Evolutionary conservation across 2,329 filamentous ascomycete species (phyloP), one percentile per base, ranked within the genome.

Genomic region (Periconia sp.): DNA sequence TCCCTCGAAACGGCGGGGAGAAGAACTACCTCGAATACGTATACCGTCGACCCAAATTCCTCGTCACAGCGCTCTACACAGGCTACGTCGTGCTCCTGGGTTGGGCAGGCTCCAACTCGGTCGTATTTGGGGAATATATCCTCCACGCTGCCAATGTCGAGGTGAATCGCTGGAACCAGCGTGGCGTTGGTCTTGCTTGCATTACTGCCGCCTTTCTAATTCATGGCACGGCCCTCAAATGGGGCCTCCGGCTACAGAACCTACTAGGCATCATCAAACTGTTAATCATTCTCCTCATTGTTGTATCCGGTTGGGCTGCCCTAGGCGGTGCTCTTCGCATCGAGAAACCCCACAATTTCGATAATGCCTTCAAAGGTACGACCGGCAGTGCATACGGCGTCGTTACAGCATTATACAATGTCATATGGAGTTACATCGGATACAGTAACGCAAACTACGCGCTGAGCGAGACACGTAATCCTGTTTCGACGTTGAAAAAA

Each of bases 101-200:
- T 13, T 88, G 85, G 84, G 84, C 85, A 0, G 83, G 82, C 7
- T 83, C 83, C 14, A 89, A 89, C 70, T 87, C 82, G 1, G 83
- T 90, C 57, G 81, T 89, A 40, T 89, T 90, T 58, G 86, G 86
- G 55, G 85, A 88, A 66, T 89, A 89, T 70, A 84, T 90, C 52
- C 79, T 90, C 1, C 80, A 86, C 64, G 87, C 86, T 9, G 83
- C 86, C 11, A 75, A 84, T 13, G 78, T 84, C 19, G 81, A 88
- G 58, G 82, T 86, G 20, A 80, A 76, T 46, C 77, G 85, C 19
- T 89, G 85, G 85, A 88, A 88, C 69, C 84, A 88, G 73, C 80
- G 87, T 40, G 85, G 79, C 42, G 76, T 89, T 17, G 87, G 85
- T 31, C 73, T 90, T n/a, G 85, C 82, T 11, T 87, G 86, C 66